Evolutionary conservation across 257 asterid species (phyloP), one percentile per base, ranked within the genome.

Genomic region (Nicotiana attenuata): DNA sequence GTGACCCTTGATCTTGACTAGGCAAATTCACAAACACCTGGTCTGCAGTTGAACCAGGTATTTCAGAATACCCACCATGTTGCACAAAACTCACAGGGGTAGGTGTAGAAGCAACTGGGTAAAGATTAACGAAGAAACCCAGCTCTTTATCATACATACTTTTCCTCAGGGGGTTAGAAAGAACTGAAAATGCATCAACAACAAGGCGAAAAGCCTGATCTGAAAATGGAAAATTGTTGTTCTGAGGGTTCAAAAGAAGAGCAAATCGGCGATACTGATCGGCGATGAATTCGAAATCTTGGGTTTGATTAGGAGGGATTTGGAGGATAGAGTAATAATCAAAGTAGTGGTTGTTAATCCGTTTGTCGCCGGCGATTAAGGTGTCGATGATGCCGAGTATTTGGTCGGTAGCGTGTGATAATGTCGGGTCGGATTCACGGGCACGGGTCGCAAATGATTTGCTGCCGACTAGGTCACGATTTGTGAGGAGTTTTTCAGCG

Each of bases 381-480:
- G 99, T 94, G 84, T 96, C 98, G 22, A 87, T 93, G 7, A 96
- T 92, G 17, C 96, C 94, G 7, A 96, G 91, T 60, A 96, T 89
- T 85, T 91, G 97, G 85, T 93, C 97, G 45, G 77, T 69, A 69
- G 97, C 97, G 66, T 82, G 90, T n/a, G 91, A 16, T 16, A 93
- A 89, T 35, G 90, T 85, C 75, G 97, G 97, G 92, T 94, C 98
- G 81, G 95, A 86, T 78, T 94, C 99, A 31, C 96, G 93, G 31
- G 98, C 99, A 3, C 98, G 97, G 80, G 89, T 87, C 14, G 97
- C 99, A 83, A 94, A 92, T 3, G 98, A 88, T 83, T 94, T 96
- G 91, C 97, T 89, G 0, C 97, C 97, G 52, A 91, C 77, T 2
- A 93, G 85, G 88, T 96, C 97, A 31, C 98, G 97, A 16, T 91